Base-by-base conservation (phyloP, 2,329 filamentous ascomycete genomes). In the Monilinia fructicola region DNA sequence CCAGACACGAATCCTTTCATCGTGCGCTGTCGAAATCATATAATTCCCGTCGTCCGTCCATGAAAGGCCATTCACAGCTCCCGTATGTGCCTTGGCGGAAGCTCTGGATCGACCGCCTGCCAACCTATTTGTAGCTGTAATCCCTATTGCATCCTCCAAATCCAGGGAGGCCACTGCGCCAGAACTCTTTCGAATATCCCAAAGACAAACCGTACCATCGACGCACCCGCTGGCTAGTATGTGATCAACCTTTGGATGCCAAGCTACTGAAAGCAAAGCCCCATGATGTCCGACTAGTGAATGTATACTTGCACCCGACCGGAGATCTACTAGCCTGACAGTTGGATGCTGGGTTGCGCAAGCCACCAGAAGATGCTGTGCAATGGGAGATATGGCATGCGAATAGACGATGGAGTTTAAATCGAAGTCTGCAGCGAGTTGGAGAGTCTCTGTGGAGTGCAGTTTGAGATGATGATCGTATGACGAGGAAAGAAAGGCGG, bases 1-100 rank as follows among this genome's bases (percentile, higher is more conserved):
- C 94, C 94, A 98, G 1, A 97, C 91, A 5, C 93, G 86, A 69
- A 98, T 89, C 11, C 90, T 86, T 59, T 91, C 84, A 76, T 98
- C 95, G 67, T 96, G 90, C 0, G 93, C 93, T 2, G 91, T 85
- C 0, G 90, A 92, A 16, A 97, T 82, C 23, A 98, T 82, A 75
- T 90, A 88, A 18, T 81, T 82, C 0, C 92, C 92, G 74, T 92
- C 88, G 68, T 92, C 88, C 0, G 90, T 93, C 92, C 93, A 98
- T 0, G 88, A 83, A 10, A 97, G 80, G 1, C 91, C 91, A 69
- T 97, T 97, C 2, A 96, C 92, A 1, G 92, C 86, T 3, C 91
- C 93, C 14, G 85, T 83, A 74, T 98, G 94, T 0, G 94, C 92
- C 69, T 83, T 84, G 4, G 84, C 84, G 2, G 83, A 79, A 73